These are phyloP conservation scores for Solanum sejunctum DNA, from an alignment of 257 asterid genomes.

Conservation along the genomic window DNA sequence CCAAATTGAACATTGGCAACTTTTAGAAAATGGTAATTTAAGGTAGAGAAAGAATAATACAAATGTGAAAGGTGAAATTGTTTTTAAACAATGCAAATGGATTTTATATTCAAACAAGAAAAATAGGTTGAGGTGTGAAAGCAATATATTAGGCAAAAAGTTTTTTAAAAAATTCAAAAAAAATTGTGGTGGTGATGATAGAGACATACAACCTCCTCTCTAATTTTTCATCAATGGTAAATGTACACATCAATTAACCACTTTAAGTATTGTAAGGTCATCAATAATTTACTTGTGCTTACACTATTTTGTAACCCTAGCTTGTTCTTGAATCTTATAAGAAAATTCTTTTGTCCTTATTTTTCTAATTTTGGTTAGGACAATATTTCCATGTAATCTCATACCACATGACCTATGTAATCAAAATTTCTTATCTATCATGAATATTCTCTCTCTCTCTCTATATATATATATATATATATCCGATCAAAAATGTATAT, in stretches of 20 bases:
- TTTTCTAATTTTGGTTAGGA: not conserved
- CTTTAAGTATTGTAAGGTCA: not conserved
- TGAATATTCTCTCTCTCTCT: not conserved
- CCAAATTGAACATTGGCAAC: not conserved
- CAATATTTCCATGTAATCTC: not conserved
- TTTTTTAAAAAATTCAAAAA: not conserved
- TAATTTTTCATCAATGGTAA: not conserved
- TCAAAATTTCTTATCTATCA: not conserved
- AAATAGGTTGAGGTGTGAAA: not conserved
- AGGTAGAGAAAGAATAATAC: not conserved
- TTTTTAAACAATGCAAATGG: not conserved
- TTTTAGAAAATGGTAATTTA: not conserved
- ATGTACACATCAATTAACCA: conserved; percentile 7
- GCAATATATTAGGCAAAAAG: not conserved
- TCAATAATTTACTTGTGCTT: conserved; percentile 19
- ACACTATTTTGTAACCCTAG: conserved; percentile 5
- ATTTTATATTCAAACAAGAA: not conserved
- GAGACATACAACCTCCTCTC: conserved; percentile 21
- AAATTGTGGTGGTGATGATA: conserved; percentile 6
- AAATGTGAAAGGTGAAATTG: not conserved
- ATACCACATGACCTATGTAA: not conserved
- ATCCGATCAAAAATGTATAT: not conserved
- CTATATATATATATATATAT: too few species aligned
- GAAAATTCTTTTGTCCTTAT: not conserved
- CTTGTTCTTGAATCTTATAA: not conserved